Conservation (phyloP, 2,329 filamentous ascomycete genomes). For the Diaporthe sp. region DNA sequence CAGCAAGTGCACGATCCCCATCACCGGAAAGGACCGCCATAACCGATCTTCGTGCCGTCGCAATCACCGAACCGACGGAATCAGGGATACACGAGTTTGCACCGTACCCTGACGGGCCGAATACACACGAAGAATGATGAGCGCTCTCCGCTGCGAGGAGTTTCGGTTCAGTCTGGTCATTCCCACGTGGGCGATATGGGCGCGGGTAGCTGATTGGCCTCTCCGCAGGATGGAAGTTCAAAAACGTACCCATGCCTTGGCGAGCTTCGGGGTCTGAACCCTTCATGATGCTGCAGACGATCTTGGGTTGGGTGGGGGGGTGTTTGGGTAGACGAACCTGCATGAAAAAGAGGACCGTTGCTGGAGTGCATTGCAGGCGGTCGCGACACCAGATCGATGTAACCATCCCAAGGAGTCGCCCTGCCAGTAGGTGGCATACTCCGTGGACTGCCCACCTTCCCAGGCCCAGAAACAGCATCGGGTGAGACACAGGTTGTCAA, state of each 20-base stretch:
- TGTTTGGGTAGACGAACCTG: conserved; percentile 4
- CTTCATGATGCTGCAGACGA: conserved; percentile 22
- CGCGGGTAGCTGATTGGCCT: conserved; percentile 16
- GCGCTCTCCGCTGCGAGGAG: background rate
- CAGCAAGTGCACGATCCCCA: conserved; percentile 10
- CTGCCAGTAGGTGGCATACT: conserved; percentile 21
- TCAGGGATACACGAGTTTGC: conserved; percentile 2
- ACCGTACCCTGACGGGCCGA: conserved; percentile 11
- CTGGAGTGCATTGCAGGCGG: conserved; percentile 22
- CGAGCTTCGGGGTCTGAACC: conserved; percentile 16
- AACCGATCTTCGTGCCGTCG: conserved; percentile 9
- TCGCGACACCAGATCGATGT: conserved; percentile 26
- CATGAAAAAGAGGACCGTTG: conserved; percentile 23
- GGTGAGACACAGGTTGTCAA: conserved; percentile 29
- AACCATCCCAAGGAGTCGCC: conserved; percentile 17
- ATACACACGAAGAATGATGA: conserved; percentile 11
- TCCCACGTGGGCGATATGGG: conserved; percentile 15
- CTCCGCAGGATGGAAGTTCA: background rate
- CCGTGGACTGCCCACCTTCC: background rate
- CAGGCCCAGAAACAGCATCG: conserved; percentile 19
- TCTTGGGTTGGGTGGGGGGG: background rate
- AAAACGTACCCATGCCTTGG: conserved; percentile 15
- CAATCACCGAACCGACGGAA: conserved; percentile 14
- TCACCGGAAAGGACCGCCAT: conserved; percentile 6
- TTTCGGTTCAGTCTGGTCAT: background rate